These are phyloP conservation scores for Sequoiadendron giganteum DNA, from an alignment of 75 land plant genomes.

Conservation along the genomic window DNA sequence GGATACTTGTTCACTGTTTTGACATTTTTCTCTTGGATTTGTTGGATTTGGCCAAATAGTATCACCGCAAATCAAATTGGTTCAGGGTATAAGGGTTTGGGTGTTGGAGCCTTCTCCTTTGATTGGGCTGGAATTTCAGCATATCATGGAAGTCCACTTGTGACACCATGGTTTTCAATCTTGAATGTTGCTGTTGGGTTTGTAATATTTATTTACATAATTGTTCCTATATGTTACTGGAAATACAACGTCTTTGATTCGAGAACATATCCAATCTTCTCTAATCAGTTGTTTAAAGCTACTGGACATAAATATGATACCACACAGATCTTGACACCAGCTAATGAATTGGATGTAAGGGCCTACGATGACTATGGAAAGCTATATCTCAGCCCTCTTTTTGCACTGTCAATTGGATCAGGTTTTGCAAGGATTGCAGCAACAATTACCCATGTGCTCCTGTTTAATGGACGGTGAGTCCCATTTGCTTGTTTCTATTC, in stretches of 20 bases:
- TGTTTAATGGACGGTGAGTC: constrained; percentile 81
- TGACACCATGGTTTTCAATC: constrained; percentile 79
- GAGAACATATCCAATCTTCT: constrained; percentile 82
- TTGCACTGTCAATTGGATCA: constrained; percentile 85
- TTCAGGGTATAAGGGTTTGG: constrained; percentile 79
- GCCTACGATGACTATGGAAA: constrained; percentile 76
- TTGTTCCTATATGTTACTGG: constrained; percentile 78
- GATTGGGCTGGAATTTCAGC: constrained; percentile 90
- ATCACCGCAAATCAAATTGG: constrained; percentile 90
- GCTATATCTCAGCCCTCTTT: constrained; percentile 77
- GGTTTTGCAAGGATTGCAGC: constrained; percentile 87
- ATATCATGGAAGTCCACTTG: constrained; percentile 85
- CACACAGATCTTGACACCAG: constrained; percentile 49
- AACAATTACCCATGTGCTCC: constrained; percentile 76
- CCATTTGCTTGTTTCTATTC: neutral
- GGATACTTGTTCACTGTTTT: constrained; percentile 80
- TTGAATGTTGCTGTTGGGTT: constrained; percentile 72
- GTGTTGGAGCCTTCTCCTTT: constrained; percentile 77
- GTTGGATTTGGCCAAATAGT: constrained; percentile 80
- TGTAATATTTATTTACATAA: constrained; percentile 71
- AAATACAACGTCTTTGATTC: constrained; percentile 70
- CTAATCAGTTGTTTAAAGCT: constrained; percentile 62
- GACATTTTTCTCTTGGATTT: constrained; percentile 85
- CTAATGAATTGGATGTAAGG: constrained; percentile 51
- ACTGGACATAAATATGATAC: constrained; percentile 67